A percentile compares a stretch with the other conserved stretches of the same genome.
These are phyloP conservation scores for Eurotiales sp. DNA, from an alignment of 2,329 filamentous ascomycete genomes.

Conservation along the genomic window DNA sequence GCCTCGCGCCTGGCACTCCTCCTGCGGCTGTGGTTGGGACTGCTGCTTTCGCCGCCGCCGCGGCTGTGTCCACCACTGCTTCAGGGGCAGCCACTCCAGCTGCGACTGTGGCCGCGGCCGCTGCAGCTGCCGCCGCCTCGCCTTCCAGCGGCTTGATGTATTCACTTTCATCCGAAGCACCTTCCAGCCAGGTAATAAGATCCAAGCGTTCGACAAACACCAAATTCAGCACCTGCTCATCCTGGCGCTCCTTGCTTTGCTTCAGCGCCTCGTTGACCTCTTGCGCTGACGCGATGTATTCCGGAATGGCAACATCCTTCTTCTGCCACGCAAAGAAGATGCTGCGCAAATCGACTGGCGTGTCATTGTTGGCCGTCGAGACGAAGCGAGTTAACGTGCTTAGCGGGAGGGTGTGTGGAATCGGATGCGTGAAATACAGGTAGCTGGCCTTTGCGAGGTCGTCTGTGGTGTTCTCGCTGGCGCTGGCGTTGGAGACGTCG, in stretches of 20 bases:
- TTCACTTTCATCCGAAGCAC: constrained; percentile 84
- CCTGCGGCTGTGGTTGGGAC: constrained; percentile 41
- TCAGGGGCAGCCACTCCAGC: constrained; percentile 41
- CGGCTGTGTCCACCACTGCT: constrained; percentile 42
- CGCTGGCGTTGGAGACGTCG: constrained; percentile 45
- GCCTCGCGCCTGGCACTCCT: constrained; percentile 39
- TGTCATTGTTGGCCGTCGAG: constrained; percentile 60
- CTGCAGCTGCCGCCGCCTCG: constrained; percentile 45
- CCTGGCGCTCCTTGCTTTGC: constrained; percentile 25
- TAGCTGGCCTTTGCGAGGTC: constrained; percentile 73
- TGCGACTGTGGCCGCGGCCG: constrained; percentile 43
- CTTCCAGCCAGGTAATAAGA: constrained; percentile 88
- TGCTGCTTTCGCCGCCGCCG: constrained; percentile 40
- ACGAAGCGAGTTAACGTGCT: constrained; percentile 79
- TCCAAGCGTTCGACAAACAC: constrained; percentile 90
- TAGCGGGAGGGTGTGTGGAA: constrained; percentile 63
- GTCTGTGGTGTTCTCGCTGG: constrained; percentile 55
- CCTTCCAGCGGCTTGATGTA: constrained; percentile 82
- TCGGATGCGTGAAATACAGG: constrained; percentile 65
- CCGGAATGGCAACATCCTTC: constrained; percentile 81
- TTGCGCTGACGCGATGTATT: constrained; percentile 83
- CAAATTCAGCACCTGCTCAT: constrained; percentile 70
- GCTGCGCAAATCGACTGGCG: constrained; percentile 78
- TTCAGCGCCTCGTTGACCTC: constrained; percentile 73
- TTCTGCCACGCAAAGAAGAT: constrained; percentile 97